These are phyloP conservation scores for Escovopsis sp. DNA, from an alignment of 2,329 filamentous ascomycete species.

Conservation along the genomic window DNA sequence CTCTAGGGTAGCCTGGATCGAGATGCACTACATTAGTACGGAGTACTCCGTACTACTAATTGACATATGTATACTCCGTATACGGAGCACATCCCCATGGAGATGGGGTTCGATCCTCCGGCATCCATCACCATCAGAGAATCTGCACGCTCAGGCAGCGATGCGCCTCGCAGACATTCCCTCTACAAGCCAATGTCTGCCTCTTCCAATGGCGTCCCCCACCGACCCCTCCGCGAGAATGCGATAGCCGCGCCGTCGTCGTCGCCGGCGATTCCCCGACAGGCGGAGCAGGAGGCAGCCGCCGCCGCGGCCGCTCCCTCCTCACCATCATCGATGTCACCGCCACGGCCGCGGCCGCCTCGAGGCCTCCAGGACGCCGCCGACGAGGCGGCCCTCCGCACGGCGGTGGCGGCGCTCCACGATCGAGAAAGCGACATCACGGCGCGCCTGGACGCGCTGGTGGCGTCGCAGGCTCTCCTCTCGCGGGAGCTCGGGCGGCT, in stretches of 20 bases:
- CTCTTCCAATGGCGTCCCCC: slow-evolving; percentile 28
- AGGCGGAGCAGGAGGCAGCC: too few relatives aligned
- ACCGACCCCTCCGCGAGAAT: slow-evolving; percentile 17
- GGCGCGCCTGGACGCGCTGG: slow-evolving; percentile 56
- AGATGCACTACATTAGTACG: too few relatives aligned
- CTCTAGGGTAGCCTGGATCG: too few relatives aligned
- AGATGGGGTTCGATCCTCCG: too few relatives aligned
- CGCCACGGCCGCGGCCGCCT: slow-evolving; percentile 2
- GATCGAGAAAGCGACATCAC: slow-evolving; percentile 62
- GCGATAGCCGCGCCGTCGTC: slow-evolving; percentile 10
- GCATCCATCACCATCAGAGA: not conserved
- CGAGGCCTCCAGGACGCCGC: slow-evolving; percentile 50
- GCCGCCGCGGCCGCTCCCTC: too few relatives aligned
- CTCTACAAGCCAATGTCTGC: slow-evolving; percentile 31
- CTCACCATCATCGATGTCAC: too few relatives aligned
- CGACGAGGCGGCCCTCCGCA: slow-evolving; percentile 65
- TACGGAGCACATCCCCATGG: too few relatives aligned
- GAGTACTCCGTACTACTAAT: too few relatives aligned
- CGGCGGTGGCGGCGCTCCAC: slow-evolving; percentile 61
- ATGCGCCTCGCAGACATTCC: slow-evolving; percentile 27
- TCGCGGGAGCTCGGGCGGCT: slow-evolving; percentile 75
- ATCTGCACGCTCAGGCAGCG: slow-evolving; percentile 18
- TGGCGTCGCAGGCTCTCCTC: slow-evolving; percentile 74
- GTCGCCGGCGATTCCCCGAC: too few relatives aligned
- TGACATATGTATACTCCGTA: too few relatives aligned